Percentiles rank a stretch among this genome's conserved stretches.
Conservation (phyloP, 257 asterid species). For the Przewalskia tangutica region DNA sequence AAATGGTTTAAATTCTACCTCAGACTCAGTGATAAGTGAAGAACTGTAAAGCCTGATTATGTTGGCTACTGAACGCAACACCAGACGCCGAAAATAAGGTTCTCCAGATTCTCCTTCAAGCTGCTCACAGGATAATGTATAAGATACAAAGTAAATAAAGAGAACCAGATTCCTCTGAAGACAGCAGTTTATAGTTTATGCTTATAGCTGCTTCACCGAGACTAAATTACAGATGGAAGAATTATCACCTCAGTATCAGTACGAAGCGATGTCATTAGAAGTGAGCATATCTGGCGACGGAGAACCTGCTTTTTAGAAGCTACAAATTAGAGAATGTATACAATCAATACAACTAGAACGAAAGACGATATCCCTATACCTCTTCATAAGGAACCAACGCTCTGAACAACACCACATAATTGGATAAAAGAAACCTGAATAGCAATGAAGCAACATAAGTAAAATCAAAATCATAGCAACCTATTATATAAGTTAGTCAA, state of each 20-base stretch:
- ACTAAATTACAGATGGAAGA: slow-evolving; percentile 9
- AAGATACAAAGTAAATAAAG: background rate
- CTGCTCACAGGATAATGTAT: slow-evolving; percentile 27
- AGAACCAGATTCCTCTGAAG: background rate
- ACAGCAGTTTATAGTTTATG: background rate
- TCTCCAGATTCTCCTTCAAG: slow-evolving; percentile 91
- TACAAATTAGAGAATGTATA: slow-evolving; percentile 25
- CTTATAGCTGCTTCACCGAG: slow-evolving; percentile 1
- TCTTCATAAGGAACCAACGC: slow-evolving; percentile 82
- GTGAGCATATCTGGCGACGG: slow-evolving; percentile 86
- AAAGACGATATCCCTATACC: slow-evolving; percentile 28
- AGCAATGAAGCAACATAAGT: slow-evolving; percentile 9
- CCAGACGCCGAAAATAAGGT: slow-evolving; percentile 93
- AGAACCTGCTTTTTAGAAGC: slow-evolving; percentile 50
- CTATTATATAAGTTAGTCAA: background rate
- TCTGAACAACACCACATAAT: slow-evolving; percentile 85
- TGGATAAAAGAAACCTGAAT: slow-evolving; percentile 80
- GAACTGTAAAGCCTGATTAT: slow-evolving; percentile 94
- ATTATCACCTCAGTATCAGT: slow-evolving; percentile 79
- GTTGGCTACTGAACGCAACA: slow-evolving; percentile 90
- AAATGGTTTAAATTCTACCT: slow-evolving; percentile 37
- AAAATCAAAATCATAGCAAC: background rate
- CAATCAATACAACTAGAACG: background rate
- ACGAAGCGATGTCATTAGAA: slow-evolving; percentile 97
- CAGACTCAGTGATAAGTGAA: slow-evolving; percentile 83